phyloP scores from a whole-genome alignment of 1,284 basidiomycete genomes.

The Fistulina hepatica region DNA sequence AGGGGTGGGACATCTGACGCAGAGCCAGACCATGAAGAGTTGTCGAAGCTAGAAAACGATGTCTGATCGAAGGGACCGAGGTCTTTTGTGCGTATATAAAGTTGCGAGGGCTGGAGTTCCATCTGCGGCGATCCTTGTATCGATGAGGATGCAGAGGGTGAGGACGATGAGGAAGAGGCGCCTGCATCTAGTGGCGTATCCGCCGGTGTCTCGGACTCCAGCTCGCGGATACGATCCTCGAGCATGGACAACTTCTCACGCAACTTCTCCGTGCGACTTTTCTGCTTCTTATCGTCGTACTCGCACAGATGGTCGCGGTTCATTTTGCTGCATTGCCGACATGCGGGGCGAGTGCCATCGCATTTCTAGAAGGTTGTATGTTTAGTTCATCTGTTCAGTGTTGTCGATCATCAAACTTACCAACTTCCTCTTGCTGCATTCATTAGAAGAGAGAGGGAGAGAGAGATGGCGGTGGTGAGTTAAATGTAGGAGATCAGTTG shows the following conservation, averaged over 20 bases:
- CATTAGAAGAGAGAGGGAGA: slow-evolving; percentile 3
- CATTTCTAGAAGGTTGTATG: slow-evolving; percentile 36
- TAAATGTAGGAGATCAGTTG: background rate
- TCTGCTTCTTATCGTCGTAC: slow-evolving; percentile 51
- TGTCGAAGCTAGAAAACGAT: too few relatives aligned
- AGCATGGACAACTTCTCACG: slow-evolving; percentile 45
- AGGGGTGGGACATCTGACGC: too few relatives aligned
- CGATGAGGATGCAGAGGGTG: slow-evolving; percentile 4
- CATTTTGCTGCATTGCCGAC: slow-evolving; percentile 45
- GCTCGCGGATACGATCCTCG: slow-evolving; percentile 42
- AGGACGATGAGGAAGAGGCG: slow-evolving; percentile 9
- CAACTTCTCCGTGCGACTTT: slow-evolving; percentile 49
- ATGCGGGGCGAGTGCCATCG: slow-evolving; percentile 45
- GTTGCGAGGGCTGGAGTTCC: too few relatives aligned
- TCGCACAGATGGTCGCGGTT: slow-evolving; percentile 41
- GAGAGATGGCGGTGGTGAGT: background rate
- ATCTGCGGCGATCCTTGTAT: too few relatives aligned
- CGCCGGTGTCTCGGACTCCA: slow-evolving; percentile 28
- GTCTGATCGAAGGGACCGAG: too few relatives aligned
- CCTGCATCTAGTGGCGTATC: slow-evolving; percentile 20
- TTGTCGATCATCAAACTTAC: slow-evolving; percentile 25
- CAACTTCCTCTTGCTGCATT: slow-evolving; percentile 43
- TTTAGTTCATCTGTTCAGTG: slow-evolving; percentile 5
- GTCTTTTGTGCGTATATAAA: too few relatives aligned
- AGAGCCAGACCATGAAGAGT: too few relatives aligned